Conservation (phyloP, 2,329 filamentous ascomycete species). For the Thielaviopsis ethacetica region DNA sequence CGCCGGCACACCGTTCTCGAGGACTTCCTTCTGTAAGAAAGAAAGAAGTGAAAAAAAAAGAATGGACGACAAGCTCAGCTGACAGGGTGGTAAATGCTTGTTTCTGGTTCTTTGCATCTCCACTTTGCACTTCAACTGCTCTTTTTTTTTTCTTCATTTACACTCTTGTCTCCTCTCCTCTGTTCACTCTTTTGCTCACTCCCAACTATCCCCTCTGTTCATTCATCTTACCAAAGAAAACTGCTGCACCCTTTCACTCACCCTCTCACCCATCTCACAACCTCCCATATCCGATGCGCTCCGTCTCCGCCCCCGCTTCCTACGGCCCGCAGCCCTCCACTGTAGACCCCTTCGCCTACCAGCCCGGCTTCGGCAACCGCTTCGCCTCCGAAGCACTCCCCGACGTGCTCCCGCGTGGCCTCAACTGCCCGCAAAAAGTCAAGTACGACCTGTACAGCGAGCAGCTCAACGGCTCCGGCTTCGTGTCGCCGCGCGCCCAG, state of each 20-base stretch:
- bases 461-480: constrained; percentile 29
- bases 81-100: too few relatives aligned
- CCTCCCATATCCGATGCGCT: too few relatives aligned
- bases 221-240: too few relatives aligned
- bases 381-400: constrained; percentile 31
- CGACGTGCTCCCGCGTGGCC: constrained; percentile 26
- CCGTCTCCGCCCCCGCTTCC: not conserved
- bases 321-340: constrained; percentile 15
- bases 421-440: constrained; percentile 29
- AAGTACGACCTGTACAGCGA: constrained; percentile 28
- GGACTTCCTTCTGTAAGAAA: too few relatives aligned
- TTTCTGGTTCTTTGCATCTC: too few relatives aligned
- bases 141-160: not conserved
- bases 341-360: constrained; percentile 32
- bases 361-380: constrained; percentile 38
- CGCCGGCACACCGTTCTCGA: too few relatives aligned
- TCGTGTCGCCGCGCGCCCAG: constrained; percentile 17
- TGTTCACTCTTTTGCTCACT: too few relatives aligned
- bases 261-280: too few relatives aligned
- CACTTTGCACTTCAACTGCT: not conserved
- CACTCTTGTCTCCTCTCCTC: not conserved
- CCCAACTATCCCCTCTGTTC: too few relatives aligned
- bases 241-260: too few relatives aligned
- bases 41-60: too few relatives aligned
- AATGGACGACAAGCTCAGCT: too few relatives aligned